Conservation (phyloP, 2,329 filamentous ascomycete genomes). For the Talaromyces sp. region DNA sequence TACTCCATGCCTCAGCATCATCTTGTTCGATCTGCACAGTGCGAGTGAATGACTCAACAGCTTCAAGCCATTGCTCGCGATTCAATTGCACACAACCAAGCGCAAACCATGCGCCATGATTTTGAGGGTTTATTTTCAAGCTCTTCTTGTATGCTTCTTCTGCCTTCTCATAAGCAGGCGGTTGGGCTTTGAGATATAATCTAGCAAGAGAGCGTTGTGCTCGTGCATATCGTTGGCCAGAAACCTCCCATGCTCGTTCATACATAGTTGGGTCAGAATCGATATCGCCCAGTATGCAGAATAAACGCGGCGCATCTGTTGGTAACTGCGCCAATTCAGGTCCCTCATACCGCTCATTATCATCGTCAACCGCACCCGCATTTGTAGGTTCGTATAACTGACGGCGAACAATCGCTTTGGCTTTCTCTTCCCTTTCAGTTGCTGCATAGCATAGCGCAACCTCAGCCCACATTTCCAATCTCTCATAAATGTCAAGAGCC, state of each 20-base stretch:
- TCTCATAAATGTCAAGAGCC: constrained; percentile 92
- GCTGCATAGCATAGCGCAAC: constrained; percentile 83
- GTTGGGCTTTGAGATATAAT: constrained; percentile 63
- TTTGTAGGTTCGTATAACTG: constrained; percentile 66
- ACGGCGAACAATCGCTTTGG: constrained; percentile 69
- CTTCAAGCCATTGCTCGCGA: constrained; percentile 70
- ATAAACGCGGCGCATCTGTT: constrained; percentile 78
- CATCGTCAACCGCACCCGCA: constrained; percentile 40
- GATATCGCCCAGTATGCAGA: constrained; percentile 91
- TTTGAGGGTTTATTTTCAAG: constrained; percentile 74
- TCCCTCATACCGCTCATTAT: constrained; percentile 61
- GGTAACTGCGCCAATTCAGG: constrained; percentile 68
- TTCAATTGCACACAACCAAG: constrained; percentile 85
- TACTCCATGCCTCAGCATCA: constrained; percentile 92
- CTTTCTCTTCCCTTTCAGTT: constrained; percentile 78
- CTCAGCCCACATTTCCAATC: constrained; percentile 90
- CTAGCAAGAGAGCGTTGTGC: constrained; percentile 86
- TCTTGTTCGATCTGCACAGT: constrained; percentile 82
- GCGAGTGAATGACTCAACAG: constrained; percentile 77
- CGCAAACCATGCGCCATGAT: constrained; percentile 81
- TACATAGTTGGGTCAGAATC: constrained; percentile 73
- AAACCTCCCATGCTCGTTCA: constrained; percentile 83
- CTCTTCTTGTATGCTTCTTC: constrained; percentile 75
- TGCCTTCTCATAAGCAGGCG: constrained; percentile 62
- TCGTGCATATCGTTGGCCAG: constrained; percentile 73